Evolutionary conservation across 257 asterid species (phyloP).

Genomic region (Voacanga thouarsii): DNA sequence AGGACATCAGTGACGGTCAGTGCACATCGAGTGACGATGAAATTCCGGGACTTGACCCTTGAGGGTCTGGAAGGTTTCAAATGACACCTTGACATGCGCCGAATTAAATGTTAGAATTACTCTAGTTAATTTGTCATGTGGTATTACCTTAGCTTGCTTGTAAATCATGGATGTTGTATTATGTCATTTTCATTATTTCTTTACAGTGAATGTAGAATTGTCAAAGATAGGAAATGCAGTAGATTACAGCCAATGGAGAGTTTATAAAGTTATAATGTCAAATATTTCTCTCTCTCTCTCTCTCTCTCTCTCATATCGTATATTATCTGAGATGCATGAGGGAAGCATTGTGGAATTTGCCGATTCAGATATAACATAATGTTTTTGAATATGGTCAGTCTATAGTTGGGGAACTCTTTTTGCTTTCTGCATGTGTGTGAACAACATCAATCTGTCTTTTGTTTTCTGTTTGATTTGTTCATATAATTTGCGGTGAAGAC

Average conservation of each 20-base stretch:
- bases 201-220: not conserved
- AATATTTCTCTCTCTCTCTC: not conserved
- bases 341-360: not conserved
- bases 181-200: not conserved
- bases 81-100: not conserved
- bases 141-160: not conserved
- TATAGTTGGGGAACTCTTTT: not conserved
- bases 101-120: not conserved
- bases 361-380: not conserved
- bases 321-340: not conserved
- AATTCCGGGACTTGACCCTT: conserved; percentile 57
- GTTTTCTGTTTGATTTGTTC: not conserved
- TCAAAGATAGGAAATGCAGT: not conserved
- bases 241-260: not conserved
- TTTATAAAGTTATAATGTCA: not conserved
- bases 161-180: conserved; percentile 12
- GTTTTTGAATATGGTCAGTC: not conserved
- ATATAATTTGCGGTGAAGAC: not conserved
- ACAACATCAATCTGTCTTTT: not conserved
- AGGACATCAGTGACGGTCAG: conserved; percentile 53
- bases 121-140: not conserved
- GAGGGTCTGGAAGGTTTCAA: not conserved
- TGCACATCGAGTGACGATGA: conserved; percentile 55
- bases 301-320: not conserved
- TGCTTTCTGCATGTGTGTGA: not conserved